These are phyloP conservation scores for Pleurotus eryngii DNA, from an alignment of 768 basidiomycete genomes.

Conservation along the genomic window DNA sequence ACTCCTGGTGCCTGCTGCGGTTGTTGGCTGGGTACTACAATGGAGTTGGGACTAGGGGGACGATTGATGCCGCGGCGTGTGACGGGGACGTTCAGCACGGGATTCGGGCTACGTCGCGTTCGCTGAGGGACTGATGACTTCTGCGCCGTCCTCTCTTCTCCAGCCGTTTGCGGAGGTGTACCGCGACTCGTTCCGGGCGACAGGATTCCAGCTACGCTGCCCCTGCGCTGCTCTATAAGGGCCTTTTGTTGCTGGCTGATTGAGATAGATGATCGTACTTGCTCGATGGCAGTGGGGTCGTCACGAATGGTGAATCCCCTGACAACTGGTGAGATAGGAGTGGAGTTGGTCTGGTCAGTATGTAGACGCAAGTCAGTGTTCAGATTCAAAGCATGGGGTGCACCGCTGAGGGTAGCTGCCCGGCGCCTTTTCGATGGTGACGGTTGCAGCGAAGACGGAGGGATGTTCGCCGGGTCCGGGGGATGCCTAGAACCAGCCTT, in stretches of 20 bases:
- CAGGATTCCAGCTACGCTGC: conserved; percentile 44
- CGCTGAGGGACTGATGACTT: conserved; percentile 21
- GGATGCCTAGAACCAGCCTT: conserved; percentile 22
- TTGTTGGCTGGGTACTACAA: conserved; percentile 24
- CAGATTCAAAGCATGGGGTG: conserved; percentile 40
- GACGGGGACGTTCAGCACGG: conserved; percentile 14
- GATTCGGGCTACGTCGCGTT: conserved; percentile 36
- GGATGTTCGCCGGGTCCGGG: conserved; percentile 25
- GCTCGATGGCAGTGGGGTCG: conserved; percentile 55
- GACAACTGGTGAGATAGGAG: conserved; percentile 65
- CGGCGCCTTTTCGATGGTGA: conserved; percentile 63
- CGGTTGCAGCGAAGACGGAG: conserved; percentile 39
- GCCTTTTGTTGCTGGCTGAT: conserved; percentile 73
- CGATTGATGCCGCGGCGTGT: conserved; percentile 27
- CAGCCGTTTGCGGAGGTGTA: conserved; percentile 27
- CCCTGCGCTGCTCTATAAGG: conserved; percentile 66
- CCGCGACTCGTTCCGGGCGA: conserved; percentile 26
- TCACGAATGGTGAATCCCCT: conserved; percentile 61
- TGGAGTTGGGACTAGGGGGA: conserved; percentile 30
- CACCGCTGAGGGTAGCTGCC: conserved; percentile 60
- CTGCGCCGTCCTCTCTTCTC: conserved; percentile 21
- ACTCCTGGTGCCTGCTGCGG: conserved; percentile 17
- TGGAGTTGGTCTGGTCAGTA: conserved; percentile 42
- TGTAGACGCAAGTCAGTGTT: conserved; percentile 47
- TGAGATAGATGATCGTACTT: conserved; percentile 57